Conservation (phyloP, 2,329 filamentous ascomycete species). For the Escovopsis sp. region DNA sequence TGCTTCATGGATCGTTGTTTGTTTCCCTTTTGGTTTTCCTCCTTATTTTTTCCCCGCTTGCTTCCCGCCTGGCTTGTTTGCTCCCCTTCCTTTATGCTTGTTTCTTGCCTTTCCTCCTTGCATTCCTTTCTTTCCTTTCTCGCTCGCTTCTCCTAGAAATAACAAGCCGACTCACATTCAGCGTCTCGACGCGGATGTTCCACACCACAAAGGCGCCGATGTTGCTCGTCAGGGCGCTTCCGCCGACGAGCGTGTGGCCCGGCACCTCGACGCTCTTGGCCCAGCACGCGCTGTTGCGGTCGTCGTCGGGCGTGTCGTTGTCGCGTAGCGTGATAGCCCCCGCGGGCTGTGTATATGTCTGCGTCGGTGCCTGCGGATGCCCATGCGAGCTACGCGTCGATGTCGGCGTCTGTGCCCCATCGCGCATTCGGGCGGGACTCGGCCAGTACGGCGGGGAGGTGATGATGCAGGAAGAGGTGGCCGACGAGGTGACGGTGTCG, state of each 20-base stretch:
- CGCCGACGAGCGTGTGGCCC: conserved; percentile 41
- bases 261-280: conserved; percentile 45
- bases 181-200: conserved; percentile 76
- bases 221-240: conserved; percentile 30
- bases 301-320: conserved; percentile 40
- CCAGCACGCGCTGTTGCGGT: conserved; percentile 45
- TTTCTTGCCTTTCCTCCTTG: too few relatives aligned
- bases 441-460: conserved; percentile 31
- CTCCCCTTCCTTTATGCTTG: too few relatives aligned
- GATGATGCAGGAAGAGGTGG: conserved; percentile 14
- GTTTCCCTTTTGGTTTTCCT: too few relatives aligned
- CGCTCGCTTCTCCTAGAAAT: not conserved
- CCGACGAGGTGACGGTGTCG: conserved; percentile 10
- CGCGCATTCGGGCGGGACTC: conserved; percentile 17
- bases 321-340: conserved; percentile 47
- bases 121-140: not conserved
- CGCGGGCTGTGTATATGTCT: conserved; percentile 31
- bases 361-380: conserved; percentile 31
- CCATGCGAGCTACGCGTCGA: too few relatives aligned
- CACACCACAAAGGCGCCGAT: conserved; percentile 90
- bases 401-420: conserved; percentile 24
- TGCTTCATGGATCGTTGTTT: too few relatives aligned
- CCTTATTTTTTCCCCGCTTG: too few relatives aligned
- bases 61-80: too few relatives aligned
- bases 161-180: conserved; percentile 46